A percentile compares a stretch with the other conserved stretches of the same genome.
Conservation (phyloP, 2,329 filamentous ascomycete species). For the Claviceps sp. region DNA sequence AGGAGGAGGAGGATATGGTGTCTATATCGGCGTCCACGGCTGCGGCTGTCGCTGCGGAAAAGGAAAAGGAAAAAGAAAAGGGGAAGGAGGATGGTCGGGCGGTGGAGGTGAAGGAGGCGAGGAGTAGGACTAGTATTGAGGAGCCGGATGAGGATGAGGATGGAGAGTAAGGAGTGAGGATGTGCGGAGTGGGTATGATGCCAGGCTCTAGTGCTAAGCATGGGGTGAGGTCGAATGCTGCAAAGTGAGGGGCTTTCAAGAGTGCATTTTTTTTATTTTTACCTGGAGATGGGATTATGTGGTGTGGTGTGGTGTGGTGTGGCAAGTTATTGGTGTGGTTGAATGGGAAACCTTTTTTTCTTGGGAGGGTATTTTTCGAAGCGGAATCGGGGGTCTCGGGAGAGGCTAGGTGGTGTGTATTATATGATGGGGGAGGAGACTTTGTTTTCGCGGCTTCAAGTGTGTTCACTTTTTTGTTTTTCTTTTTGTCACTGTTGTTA, state of each 20-base stretch:
- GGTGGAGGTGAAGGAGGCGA: conserved; percentile 39
- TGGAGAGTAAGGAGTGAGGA: neutral
- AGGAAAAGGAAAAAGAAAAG: conserved; percentile 14
- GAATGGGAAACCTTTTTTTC: neutral
- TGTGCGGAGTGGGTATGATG: too few relatives aligned
- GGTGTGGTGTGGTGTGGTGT: neutral
- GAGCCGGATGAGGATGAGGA: conserved; percentile 41
- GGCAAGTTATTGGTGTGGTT: neutral
- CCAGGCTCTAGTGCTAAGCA: too few relatives aligned
- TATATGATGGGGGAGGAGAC: neutral
- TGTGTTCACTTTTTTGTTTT: too few relatives aligned
- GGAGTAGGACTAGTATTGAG: conserved; percentile 43
- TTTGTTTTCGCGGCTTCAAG: too few relatives aligned
- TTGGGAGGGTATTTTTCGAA: too few relatives aligned
- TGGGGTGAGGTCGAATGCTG: too few relatives aligned
- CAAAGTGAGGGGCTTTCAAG: too few relatives aligned
- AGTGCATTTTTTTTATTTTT: neutral
- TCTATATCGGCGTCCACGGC: neutral
- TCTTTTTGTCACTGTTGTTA: too few relatives aligned
- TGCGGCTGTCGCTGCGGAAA: too few relatives aligned
- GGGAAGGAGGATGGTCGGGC: conserved; percentile 24
- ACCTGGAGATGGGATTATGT: neutral
- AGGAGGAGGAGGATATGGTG: conserved; percentile 1
- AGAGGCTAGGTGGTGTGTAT: neutral
- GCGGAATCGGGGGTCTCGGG: neutral